Percentiles rank a stretch among this genome's conserved stretches.
Evolutionary conservation across 257 asterid species (phyloP).

Genomic region (Primulina eburnea): DNA sequence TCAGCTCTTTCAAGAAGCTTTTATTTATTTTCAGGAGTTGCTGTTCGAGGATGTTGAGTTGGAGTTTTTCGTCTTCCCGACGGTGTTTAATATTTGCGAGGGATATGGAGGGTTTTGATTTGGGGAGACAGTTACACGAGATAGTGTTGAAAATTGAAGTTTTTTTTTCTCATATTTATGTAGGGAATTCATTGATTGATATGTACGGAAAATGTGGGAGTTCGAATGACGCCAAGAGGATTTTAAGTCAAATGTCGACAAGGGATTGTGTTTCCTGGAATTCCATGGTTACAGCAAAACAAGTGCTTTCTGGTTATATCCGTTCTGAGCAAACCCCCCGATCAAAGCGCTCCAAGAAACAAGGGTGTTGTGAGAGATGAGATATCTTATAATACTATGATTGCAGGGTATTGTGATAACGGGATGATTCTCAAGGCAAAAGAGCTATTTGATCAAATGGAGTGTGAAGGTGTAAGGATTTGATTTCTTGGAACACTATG

Average conservation of each 20-base stretch:
- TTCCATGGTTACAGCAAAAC: too few species aligned
- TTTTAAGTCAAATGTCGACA: conserved; percentile 36
- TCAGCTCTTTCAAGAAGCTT: conserved; percentile 45
- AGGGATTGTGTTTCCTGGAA: conserved; percentile 80
- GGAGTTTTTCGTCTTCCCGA: conserved; percentile 70
- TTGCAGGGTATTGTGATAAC: conserved; percentile 64
- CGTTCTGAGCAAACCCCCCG: too few species aligned
- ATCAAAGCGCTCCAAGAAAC: too few species aligned
- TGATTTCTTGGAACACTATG: conserved; percentile 82
- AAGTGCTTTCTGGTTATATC: too few species aligned
- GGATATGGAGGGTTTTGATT: conserved; percentile 59
- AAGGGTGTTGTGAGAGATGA: too few species aligned
- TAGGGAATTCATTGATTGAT: too few species aligned
- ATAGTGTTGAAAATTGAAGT: conserved; percentile 24
- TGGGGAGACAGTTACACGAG: conserved; percentile 74
- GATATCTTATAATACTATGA: conserved; percentile 62
- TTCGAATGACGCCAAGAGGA: conserved; percentile 46
- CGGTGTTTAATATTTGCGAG: conserved; percentile 58
- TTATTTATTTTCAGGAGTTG: conserved; percentile 37
- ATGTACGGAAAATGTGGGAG: too few species aligned
- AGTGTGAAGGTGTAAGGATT: conserved; percentile 44
- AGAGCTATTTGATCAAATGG: conserved; percentile 63
- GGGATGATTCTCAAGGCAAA: conserved; percentile 51
- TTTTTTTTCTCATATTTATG: too few species aligned
- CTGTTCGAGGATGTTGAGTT: conserved; percentile 47